Evolutionary conservation across 495 filamentous ascomycete species (phyloP), one percentile per base, ranked within the genome.

Genomic region (Mytilinidion resinicola): DNA sequence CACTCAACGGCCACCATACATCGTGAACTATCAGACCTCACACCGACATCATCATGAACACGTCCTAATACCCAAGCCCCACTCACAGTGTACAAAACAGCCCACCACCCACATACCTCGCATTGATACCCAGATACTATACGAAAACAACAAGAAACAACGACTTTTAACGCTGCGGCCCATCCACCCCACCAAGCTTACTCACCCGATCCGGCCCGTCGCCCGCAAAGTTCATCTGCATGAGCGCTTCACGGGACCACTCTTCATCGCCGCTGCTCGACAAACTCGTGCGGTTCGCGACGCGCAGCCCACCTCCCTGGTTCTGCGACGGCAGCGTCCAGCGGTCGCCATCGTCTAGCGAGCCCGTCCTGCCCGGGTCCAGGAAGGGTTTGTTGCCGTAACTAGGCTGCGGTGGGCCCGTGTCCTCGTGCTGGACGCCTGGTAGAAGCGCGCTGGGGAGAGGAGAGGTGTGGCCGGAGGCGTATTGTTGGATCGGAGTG

Each of bases 171-270:
- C 25, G 25, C 25, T 30, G 25, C 25, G 25, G 25, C 25, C 25
- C 25, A 30, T 30, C 25, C 25, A 30, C 25, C 25, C 25, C 25
- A 6, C 44, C 21, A 14, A 54, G 42, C 42, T 55, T 58, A 36
- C 30, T 47, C 43, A 62, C 30, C 4, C 11, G 12, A 1, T 55
- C 59, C 17, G 63, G 59, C 19, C 37, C 58, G 7, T 30, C 34
- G 12, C 62, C 67, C 0, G 63, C 62, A 51, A 67, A 61, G 53
- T 69, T 69, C 68, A 72, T 69, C 37, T 65, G 61, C 62, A 68
- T 67, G 36, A 73, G 53, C 42, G 70, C 70, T 19, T 73, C 71
- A 35, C 65, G 64, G 46, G 60, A 49, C 69, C 70, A 73, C 48
- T 70, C 68, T 15, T 67, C 63, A 9, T 53, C 51, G 14, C 44